Conservation (phyloP, 345 rosid species). For the Erysimum cheiranthoides region DNA sequence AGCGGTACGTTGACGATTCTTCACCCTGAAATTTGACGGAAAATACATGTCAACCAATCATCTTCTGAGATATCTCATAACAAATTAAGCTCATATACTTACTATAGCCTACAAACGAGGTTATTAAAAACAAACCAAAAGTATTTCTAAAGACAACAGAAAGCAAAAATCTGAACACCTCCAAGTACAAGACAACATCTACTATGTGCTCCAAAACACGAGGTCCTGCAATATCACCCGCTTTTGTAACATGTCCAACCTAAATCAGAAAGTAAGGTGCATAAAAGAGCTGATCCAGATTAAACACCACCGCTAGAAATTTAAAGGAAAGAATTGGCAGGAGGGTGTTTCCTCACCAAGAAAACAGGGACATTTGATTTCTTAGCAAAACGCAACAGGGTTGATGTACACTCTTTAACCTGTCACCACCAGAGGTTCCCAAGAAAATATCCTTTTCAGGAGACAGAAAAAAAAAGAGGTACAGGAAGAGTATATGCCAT, state of each 20-base stretch:
- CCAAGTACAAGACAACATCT: conserved; percentile 92
- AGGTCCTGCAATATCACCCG: conserved; percentile 98
- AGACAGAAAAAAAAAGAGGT: not conserved
- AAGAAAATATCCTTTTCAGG: conserved; percentile 15
- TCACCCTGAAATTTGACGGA: conserved; percentile 68
- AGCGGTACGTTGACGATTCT: conserved; percentile 77
- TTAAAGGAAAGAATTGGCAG: conserved; percentile 12
- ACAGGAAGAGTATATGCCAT: not conserved
- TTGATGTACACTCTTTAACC: conserved; percentile 94
- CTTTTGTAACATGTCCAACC: conserved; percentile 92
- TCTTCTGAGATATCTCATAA: conserved; percentile 11
- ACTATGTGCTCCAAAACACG: conserved; percentile 98
- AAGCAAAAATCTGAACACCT: conserved; percentile 64
- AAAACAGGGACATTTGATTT: conserved; percentile 80
- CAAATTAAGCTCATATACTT: conserved; percentile 17
- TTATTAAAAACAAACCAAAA: conserved; percentile 17
- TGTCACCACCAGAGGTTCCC: conserved; percentile 43
- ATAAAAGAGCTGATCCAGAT: conserved; percentile 20
- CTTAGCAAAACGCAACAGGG: conserved; percentile 89
- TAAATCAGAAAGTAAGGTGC: conserved; percentile 45
- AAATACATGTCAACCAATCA: not conserved
- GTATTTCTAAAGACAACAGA: conserved; percentile 23
- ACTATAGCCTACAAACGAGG: conserved; percentile 1
- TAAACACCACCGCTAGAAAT: not conserved
- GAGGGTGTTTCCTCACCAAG: conserved; percentile 64